Base-by-base conservation (phyloP, 805 yeast species). In the Teunomyces cretensis region DNA sequence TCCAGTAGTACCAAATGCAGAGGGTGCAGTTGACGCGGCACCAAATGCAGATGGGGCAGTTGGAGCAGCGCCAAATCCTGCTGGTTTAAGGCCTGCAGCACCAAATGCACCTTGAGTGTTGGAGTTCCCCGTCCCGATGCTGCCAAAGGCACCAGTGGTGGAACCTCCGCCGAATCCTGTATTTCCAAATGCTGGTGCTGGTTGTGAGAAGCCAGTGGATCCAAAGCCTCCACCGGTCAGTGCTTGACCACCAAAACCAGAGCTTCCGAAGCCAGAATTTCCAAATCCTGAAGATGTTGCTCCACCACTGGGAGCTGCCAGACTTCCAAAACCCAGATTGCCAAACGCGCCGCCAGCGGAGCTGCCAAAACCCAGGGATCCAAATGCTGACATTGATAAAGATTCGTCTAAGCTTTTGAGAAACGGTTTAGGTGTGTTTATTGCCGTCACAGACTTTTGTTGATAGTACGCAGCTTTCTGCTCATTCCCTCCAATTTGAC, bases 201-300 rank as follows among this genome's bases (percentile, higher is more conserved):
- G 26, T 33, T 15, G 19, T 15, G 33, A 31, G 6, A 14, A 33
- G 6, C 46, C 32, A 3, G 38, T 16, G 7, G 28, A n/a, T 8
- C 35, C 44, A 43, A 15, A 40, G 16, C 36, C 44, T 17, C 11
- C 28, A 13, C 15, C 14, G 13, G 36, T 28, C 15, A 12, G 9
- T 26, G 28, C 11, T 24, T 54, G 28, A n/a, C 52, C 28, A 8
- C 57, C 61, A 50, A 58, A 56, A 7, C 52, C 45, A 30, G 55
- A 31, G 11, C 58, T 41, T 9, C 65, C 68, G 42, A 60, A 62
- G 1, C 59, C 41, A 9, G 67, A 47, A 31, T 14, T 38, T 16
- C 42, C 42, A 39, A 41, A 43, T 14, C 54, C 50, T 33, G 45
- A 41, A 35, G 40, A 12, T 7, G 38, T 6, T 7, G 27, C 28